Evolutionary conservation across 2,329 filamentous ascomycete genomes (phyloP).

Genomic region (Nothomitra cinnamomea): DNA sequence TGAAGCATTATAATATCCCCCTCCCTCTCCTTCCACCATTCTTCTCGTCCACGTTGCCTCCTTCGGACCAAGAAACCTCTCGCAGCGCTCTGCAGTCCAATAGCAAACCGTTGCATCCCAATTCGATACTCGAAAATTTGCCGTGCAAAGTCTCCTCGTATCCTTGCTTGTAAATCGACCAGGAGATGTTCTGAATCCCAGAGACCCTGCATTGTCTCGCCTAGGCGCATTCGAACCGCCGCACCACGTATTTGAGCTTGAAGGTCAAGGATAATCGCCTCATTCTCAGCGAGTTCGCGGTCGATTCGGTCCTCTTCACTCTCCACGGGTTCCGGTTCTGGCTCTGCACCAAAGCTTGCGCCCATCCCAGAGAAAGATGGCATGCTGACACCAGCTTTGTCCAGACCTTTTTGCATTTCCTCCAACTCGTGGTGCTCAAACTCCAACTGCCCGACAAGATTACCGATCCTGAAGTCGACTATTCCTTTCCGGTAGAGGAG

Average conservation of each 20-base stretch:
- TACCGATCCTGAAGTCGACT: slow-evolving; percentile 89
- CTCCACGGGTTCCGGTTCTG: slow-evolving; percentile 58
- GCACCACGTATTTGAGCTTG: slow-evolving; percentile 80
- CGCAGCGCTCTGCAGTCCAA: slow-evolving; percentile 60
- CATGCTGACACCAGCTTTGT: slow-evolving; percentile 90
- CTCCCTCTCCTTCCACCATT: slow-evolving; percentile 53
- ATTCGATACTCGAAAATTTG: slow-evolving; percentile 70
- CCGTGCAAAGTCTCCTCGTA: slow-evolving; percentile 74
- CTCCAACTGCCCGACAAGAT: slow-evolving; percentile 86
- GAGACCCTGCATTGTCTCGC: slow-evolving; percentile 67
- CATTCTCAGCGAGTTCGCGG: slow-evolving; percentile 63
- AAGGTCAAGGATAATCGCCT: slow-evolving; percentile 55
- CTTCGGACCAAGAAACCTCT: slow-evolving; percentile 61
- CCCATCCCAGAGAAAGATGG: slow-evolving; percentile 97
- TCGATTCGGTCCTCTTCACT: slow-evolving; percentile 81
- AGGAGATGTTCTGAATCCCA: slow-evolving; percentile 74
- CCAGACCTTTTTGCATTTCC: slow-evolving; percentile 88
- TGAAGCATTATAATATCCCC: slow-evolving; percentile 62
- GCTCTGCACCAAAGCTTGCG: slow-evolving; percentile 81
- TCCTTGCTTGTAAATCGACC: slow-evolving; percentile 66
- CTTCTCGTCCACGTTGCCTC: slow-evolving; percentile 42
- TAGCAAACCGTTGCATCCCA: slow-evolving; percentile 66
- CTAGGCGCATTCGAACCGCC: slow-evolving; percentile 57
- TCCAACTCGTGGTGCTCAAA: slow-evolving; percentile 97
- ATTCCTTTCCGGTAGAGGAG: slow-evolving; percentile 90